These are phyloP conservation scores for Mucor lusitanicus DNA, from an alignment of 371 early-diverging fungal species.

Conservation along the genomic window DNA sequence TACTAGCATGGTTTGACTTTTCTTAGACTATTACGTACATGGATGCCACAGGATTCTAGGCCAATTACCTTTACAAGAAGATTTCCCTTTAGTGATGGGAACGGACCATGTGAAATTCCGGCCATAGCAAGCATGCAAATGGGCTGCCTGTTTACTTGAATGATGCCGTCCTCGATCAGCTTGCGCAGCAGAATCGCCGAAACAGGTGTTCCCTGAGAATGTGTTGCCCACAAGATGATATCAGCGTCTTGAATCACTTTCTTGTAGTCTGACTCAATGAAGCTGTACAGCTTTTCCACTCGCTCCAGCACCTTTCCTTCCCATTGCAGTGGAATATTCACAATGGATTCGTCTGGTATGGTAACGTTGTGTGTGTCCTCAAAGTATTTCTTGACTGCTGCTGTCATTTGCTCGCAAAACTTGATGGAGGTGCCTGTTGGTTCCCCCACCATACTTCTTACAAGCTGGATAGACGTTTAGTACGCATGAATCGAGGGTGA, in stretches of 20 bases:
- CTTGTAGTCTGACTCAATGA: constrained; percentile 46
- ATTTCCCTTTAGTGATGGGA: constrained; percentile 78
- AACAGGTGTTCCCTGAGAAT: constrained; percentile 93
- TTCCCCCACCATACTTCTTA: constrained; percentile 81
- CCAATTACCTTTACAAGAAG: constrained; percentile 63
- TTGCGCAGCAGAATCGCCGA: constrained; percentile 73
- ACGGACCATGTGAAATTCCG: constrained; percentile 89
- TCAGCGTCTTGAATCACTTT: constrained; percentile 67
- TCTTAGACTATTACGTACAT: not conserved
- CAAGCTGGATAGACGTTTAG: constrained; percentile 35
- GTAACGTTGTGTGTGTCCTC: constrained; percentile 51
- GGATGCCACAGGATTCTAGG: not conserved
- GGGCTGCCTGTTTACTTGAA: constrained; percentile 66
- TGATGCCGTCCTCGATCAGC: constrained; percentile 64
- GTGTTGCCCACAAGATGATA: constrained; percentile 82
- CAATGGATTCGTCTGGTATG: constrained; percentile 58
- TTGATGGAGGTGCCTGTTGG: constrained; percentile 89
- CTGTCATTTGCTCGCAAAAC: constrained; percentile 86
- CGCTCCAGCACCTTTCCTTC: constrained; percentile 89
- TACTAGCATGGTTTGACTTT: constrained; percentile 48
- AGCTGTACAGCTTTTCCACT: constrained; percentile 71
- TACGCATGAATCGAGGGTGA: not conserved
- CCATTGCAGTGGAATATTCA: constrained; percentile 82
- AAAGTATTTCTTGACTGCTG: constrained; percentile 62
- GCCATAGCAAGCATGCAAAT: constrained; percentile 89